Evolutionary conservation across 208 protist species (phyloP), one percentile per base, ranked within the genome.

Genomic region (Phytomonas francai): DNA sequence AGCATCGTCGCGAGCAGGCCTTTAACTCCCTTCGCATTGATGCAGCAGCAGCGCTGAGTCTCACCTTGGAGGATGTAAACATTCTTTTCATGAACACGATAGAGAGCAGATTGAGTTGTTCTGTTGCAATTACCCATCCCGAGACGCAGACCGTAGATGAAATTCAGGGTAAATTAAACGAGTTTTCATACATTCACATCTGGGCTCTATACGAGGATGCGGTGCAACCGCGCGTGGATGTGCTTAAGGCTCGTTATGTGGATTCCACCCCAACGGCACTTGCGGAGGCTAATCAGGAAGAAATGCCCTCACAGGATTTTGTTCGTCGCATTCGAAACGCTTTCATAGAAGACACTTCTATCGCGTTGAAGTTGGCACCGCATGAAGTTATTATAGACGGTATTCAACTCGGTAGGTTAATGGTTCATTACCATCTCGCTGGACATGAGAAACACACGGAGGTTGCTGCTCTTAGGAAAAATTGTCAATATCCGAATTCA

Each of bases 11-110:
- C 28, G 60, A 68, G 31, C 25, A 67, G 33, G 42, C 80, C 25
- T 59, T 72, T 25, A 54, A 80, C 56, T 74, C 78, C 33, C 65
- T 88, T 56, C 79, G 79, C 60, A 51, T 65, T 32, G 83, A 83
- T 64, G 75, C 72, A 2, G 77, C 74, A 22, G 61, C 63, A 32
- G 78, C 72, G 8, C 61, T 83, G 12, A 30, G 59, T 14, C 27
- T 72, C n/a, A 31, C 65, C 12, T 56, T 65, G 45, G 62, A 72
- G 71, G 71, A 77, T 29, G 70, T 78, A 11, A 36, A 78, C 42
- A 70, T 78, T 14, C 39, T 49, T 3, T 49, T 19, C 12, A 49
- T 49, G 39, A 12, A 49, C 12, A 49, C 39, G 2, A 49, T 78
- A 4, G 73, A 73, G 29, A 73, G 73, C 65, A 27, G 54, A n/a